A percentile compares a stretch with the other conserved stretches of the same genome.
phyloP scores from a whole-genome alignment of 306 rosid genomes.

The Benincasa hispida region DNA sequence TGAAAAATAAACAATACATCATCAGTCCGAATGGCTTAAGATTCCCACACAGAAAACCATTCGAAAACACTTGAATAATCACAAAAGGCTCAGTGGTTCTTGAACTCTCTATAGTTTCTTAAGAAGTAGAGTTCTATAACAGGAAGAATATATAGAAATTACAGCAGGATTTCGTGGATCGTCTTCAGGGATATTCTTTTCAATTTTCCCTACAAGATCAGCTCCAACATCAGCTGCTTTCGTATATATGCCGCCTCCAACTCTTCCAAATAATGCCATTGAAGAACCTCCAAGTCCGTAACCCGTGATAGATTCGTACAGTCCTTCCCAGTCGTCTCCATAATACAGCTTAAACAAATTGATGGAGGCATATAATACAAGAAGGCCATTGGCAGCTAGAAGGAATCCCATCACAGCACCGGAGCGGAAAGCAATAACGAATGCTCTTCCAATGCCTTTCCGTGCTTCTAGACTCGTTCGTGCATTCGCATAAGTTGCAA shows the following conservation, averaged over 20 bases:
- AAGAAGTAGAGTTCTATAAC: too few relatives aligned
- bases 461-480: conserved; percentile 56
- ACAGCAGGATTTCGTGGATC: conserved; percentile 68
- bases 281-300: conserved; percentile 72
- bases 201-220: conserved; percentile 58
- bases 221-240: conserved; percentile 86
- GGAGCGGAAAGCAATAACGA: conserved; percentile 41
- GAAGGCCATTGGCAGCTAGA: conserved; percentile 58
- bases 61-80: too few relatives aligned
- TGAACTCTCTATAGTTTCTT: too few relatives aligned
- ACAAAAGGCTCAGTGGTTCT: too few relatives aligned
- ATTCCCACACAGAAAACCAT: too few relatives aligned
- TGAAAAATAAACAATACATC: conserved; percentile 15
- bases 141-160: conserved; percentile 10
- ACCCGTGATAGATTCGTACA: conserved; percentile 59
- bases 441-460: conserved; percentile 51
- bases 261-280: conserved; percentile 72
- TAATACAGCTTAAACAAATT: conserved; percentile 51
- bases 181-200: conserved; percentile 59
- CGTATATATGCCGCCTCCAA: conserved; percentile 68
- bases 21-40: neutral
- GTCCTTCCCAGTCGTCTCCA: conserved; percentile 72
- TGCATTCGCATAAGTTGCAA: conserved; percentile 65
- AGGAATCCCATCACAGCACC: conserved; percentile 68
- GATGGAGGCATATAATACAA: conserved; percentile 40